Conservation (phyloP, 805 yeast genomes). For the Wickerhamomyces canadensis region DNA sequence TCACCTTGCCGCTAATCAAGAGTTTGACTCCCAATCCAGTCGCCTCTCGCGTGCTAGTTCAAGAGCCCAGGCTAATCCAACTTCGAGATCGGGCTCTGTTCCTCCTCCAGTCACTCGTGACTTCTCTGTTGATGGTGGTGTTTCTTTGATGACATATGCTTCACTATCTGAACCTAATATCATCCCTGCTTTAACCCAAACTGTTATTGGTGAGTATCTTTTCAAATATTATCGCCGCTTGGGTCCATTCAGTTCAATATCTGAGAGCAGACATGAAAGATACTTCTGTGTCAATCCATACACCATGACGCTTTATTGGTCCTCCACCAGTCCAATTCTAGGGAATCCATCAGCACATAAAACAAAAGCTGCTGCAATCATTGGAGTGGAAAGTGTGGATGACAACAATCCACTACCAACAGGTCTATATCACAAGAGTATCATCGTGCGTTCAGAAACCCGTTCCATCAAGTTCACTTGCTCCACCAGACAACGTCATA, state of each 20-base stretch:
- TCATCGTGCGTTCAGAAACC: constrained; percentile 60
- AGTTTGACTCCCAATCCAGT: constrained; percentile 19
- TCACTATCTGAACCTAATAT: constrained; percentile 65
- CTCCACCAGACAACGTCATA: constrained; percentile 80
- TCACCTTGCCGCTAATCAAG: constrained; percentile 23
- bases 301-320: constrained; percentile 87
- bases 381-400: constrained; percentile 70
- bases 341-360: constrained; percentile 59
- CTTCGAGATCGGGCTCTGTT: constrained; percentile 13
- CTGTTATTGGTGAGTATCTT: constrained; percentile 87
- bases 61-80: constrained; percentile 6
- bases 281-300: constrained; percentile 97
- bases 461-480: constrained; percentile 77
- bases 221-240: constrained; percentile 78
- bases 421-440: constrained; percentile 81
- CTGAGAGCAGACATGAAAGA: constrained; percentile 82
- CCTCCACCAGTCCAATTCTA: constrained; percentile 69
- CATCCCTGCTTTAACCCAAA: constrained; percentile 84
- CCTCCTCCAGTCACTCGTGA: constrained; percentile 15
- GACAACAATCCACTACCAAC: constrained; percentile 88
- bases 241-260: constrained; percentile 64
- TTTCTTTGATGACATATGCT: constrained; percentile 47
- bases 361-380: constrained; percentile 76
- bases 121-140: constrained; percentile 29
- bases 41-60: constrained; percentile 15